These are phyloP conservation scores for Xylaria polymorpha DNA, from an alignment of 2,329 filamentous ascomycete genomes.

Conservation along the genomic window DNA sequence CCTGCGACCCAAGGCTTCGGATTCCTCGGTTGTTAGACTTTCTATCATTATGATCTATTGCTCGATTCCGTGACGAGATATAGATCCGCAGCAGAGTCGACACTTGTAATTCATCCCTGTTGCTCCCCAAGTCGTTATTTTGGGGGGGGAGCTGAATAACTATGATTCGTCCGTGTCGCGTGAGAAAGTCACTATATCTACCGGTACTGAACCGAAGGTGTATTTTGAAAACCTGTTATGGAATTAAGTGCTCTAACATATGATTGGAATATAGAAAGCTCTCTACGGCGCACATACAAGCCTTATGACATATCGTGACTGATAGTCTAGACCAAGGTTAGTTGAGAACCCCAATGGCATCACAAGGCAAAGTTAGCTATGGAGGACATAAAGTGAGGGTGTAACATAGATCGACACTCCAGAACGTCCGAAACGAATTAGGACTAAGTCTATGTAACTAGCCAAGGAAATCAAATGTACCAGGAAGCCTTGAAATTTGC, in stretches of 20 bases:
- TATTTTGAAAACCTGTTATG: not conserved
- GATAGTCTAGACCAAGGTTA: not conserved
- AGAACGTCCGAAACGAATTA: not conserved
- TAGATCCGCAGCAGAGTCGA: not conserved
- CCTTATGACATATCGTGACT: not conserved
- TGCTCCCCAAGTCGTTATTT: not conserved
- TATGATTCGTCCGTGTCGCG: not conserved
- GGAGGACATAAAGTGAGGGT: not conserved
- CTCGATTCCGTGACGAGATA: not conserved
- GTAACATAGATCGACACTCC: not conserved
- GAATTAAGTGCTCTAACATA: not conserved
- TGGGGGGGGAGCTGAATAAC: not conserved
- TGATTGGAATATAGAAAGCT: not conserved
- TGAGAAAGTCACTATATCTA: not conserved
- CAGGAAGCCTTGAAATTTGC: not conserved
- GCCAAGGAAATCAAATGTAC: not conserved
- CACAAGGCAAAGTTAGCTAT: not conserved
- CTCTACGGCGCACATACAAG: not conserved
- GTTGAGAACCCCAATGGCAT: not conserved
- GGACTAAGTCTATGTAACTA: not conserved
- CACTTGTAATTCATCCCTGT: not conserved
- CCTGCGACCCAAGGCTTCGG: not conserved
- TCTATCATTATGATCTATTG: not conserved
- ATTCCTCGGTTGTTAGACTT: not conserved
- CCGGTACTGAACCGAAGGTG: not conserved